These are phyloP conservation scores for Hygrophila difformis DNA, from an alignment of 257 asterid genomes.

Conservation along the genomic window DNA sequence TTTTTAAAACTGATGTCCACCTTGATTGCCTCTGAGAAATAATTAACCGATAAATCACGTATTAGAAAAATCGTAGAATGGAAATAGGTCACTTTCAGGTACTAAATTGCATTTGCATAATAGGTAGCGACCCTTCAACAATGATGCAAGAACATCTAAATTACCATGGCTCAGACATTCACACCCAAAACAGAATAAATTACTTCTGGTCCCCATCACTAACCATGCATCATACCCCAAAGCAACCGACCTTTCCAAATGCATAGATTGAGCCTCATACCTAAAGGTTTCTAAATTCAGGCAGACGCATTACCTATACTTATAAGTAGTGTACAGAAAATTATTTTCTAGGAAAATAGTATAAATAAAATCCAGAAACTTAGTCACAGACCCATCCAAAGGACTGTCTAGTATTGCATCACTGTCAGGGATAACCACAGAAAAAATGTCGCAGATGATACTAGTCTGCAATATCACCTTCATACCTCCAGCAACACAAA, in stretches of 20 bases:
- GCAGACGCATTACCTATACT: no score
- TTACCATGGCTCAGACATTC: neutral
- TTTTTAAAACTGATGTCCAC: conserved; percentile 69
- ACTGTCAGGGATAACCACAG: neutral
- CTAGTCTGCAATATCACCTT: conserved; percentile 30
- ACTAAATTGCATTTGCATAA: conserved; percentile 1
- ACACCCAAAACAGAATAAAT: neutral
- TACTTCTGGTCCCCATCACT: neutral
- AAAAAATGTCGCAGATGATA: neutral
- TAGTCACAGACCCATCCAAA: no score
- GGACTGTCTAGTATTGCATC: no score
- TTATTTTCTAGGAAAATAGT: no score
- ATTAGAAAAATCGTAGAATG: conserved; percentile 7
- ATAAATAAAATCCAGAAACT: no score
- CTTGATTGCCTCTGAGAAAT: conserved; percentile 70
- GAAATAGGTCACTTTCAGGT: no score
- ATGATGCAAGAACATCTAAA: neutral
- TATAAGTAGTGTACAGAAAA: no score
- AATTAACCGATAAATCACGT: conserved; percentile 14
- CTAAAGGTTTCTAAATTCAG: conserved; percentile 1
- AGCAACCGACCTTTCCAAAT: neutral
- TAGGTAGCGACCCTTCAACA: conserved; percentile 3
- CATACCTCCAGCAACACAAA: conserved; percentile 98
- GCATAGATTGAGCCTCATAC: no score
- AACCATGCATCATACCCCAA: conserved; percentile 1